Conservation (phyloP, 257 asterid genomes). For the Verbena officinalis region DNA sequence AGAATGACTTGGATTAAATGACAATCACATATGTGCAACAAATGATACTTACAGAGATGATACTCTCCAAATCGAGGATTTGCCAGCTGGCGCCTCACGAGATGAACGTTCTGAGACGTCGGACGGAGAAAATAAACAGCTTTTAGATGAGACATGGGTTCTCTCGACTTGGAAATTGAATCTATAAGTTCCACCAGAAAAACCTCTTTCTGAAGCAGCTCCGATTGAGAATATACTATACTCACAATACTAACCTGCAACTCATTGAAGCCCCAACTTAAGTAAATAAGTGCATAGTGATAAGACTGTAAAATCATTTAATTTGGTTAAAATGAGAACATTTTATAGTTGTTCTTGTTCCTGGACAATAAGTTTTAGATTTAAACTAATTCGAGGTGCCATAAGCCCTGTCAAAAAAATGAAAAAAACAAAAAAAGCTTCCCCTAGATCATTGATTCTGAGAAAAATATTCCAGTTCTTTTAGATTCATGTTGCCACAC, state of each 20-base stretch:
- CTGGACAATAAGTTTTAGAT: constrained; percentile 7
- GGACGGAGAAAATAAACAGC: constrained; percentile 97
- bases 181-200: constrained; percentile 91
- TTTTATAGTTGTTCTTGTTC: not conserved
- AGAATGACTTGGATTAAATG: too few relatives aligned
- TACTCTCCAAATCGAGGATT: constrained; percentile 97
- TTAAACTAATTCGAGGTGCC: not conserved
- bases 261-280: constrained; percentile 6
- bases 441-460: not conserved
- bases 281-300: constrained; percentile 17
- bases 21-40: too few relatives aligned
- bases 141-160: constrained; percentile 96
- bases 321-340: not conserved
- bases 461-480: not conserved
- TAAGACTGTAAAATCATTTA: not conserved
- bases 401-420: not conserved
- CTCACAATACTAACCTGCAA: constrained; percentile 93
- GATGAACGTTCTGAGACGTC: constrained; percentile 80
- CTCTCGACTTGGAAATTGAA: constrained; percentile 91
- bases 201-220: constrained; percentile 96
- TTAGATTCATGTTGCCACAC: not conserved
- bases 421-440: not conserved
- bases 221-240: constrained; percentile 92
- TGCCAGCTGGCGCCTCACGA: constrained; percentile 79
- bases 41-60: constrained; percentile 80